Base-by-base conservation (phyloP, 2,329 filamentous ascomycete genomes). In the Alternaria triticina region DNA sequence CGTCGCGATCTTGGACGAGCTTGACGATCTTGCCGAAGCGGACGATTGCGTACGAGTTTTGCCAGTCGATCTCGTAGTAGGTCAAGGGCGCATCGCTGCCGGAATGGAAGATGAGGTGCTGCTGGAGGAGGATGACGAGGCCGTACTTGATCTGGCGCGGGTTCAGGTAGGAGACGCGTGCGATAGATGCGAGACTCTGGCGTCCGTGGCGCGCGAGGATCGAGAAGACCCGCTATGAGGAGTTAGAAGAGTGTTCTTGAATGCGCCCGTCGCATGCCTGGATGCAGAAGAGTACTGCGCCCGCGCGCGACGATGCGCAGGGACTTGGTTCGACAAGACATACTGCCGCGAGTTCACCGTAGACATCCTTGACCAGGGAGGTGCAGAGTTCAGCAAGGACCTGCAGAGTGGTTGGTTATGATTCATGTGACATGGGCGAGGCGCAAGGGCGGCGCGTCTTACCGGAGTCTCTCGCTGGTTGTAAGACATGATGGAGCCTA, bases 341-440 rank as follows among this genome's bases (percentile, higher is more conserved):
- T 91, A 97, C 95, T 78, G 93, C 93, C 66, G 94, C 93, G 62
- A 98, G 89, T 83, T 97, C 92, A 77, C 96, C 96, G 80, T 96
- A 95, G 63, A 92, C 86, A 79, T 97, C 94, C 77, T 94, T 90
- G 68, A 98, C 90, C 67, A 97, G 87, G 78, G 97, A 89, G 83
- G 90, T 88, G 85, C 93, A 97, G 77, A 98, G 92, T 87, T 97
- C 93, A 76, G 91, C 89, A 71, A 91, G 83, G 82, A 89, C 85
- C 92, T 95, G 92, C 86, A 60, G 49, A 4, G 49, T 33, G 54
- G 70, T 77, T 89, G 86, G 67, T 65, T 64, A 61, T 69, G 65
- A 67, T 70, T 73, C 79, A 79, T 79, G n/a, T 23, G 28, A 44
- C 79, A 79, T 79, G 15, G 20, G 28, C 36, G 61, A 52, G 33